phyloP scores from a whole-genome alignment of 2,329 filamentous ascomycete genomes.

The Pseudogymnoascus sp. region DNA sequence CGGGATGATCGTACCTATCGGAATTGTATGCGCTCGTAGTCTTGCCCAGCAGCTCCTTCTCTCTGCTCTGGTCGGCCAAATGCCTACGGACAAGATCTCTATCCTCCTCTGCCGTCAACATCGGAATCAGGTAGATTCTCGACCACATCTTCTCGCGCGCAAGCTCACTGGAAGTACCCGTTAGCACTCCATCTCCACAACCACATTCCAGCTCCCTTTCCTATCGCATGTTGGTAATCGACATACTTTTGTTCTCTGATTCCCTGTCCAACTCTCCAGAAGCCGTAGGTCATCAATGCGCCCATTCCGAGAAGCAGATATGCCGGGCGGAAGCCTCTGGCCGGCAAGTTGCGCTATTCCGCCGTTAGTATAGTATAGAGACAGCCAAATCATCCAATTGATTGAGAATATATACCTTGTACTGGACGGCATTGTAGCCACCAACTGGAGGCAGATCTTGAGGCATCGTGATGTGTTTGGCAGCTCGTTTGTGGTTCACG shows the following conservation, averaged over 20 bases:
- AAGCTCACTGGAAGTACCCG: constrained; percentile 63
- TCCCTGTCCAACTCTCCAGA: constrained; percentile 77
- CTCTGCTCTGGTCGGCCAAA: constrained; percentile 78
- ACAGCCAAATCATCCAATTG: background rate
- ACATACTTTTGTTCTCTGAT: constrained; percentile 86
- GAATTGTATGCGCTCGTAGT: constrained; percentile 81
- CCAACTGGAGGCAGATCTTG: constrained; percentile 95
- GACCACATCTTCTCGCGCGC: constrained; percentile 98
- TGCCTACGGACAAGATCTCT: constrained; percentile 85
- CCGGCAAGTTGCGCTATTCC: constrained; percentile 78
- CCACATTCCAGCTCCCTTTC: background rate
- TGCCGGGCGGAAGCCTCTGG: constrained; percentile 79
- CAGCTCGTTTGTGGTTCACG: constrained; percentile 1
- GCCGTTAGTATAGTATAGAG: background rate
- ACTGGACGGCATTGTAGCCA: constrained; percentile 95
- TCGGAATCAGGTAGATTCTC: constrained; percentile 86
- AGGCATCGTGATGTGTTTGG: constrained; percentile 60
- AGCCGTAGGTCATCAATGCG: constrained; percentile 79
- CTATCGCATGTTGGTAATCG: background rate
- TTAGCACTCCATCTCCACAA: background rate
- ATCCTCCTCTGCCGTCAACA: constrained; percentile 95
- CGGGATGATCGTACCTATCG: constrained; percentile 59
- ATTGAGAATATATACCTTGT: constrained; percentile 61
- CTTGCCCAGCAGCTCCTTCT: constrained; percentile 82
- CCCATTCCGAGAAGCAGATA: constrained; percentile 72